Evolutionary conservation across 805 yeast genomes (phyloP), one percentile per base, ranked within the genome.

Genomic region (Metschnikowia cerradonensis): DNA sequence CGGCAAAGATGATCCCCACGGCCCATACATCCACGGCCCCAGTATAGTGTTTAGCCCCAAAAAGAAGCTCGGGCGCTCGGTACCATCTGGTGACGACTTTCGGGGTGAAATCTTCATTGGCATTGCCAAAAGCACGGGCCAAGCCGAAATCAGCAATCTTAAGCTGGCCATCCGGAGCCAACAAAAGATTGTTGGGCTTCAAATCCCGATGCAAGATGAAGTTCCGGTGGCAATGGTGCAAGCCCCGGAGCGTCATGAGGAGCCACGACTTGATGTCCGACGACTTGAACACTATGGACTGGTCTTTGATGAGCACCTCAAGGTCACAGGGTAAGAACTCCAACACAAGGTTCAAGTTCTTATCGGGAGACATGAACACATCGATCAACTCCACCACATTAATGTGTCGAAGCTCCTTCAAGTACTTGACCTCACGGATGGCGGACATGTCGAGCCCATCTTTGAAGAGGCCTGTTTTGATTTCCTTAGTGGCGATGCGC

Each of bases 401-500:
- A 19, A 71, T 76, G 64, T 88, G 78, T 44, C 79, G 78, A 49
- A 91, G 66, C 60, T 91, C 97, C 61, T 88, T 96, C 19, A 90
- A 70, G 61, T 87, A 90, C 61, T 90, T 91, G 55, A 90, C 90
- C 65, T 91, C 97, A 57, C 97, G 67, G n/a, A 90, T 80, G 36
- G 99, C 99, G 23, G 96, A 87, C 97, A 94, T 92, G 69, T 94
- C 99, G 47, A 94, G 71, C 0, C 99, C 99, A 70, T 94, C 98
- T 66, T 90, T 90, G 73, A 91, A 91, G 52, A 87, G 84, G 1
- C 96, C 95, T 0, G 96, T 86, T 62, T 94, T 94, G 76, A 94
- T 94, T 73, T 90, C 97, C 64, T 94, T 94, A 53, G 95, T 85
- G 57, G 99, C 99, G 33, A 94, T 85, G 47, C 77, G 75, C 48